These are phyloP conservation scores for Helminthosporium solani DNA, from an alignment of 2,329 filamentous ascomycete genomes.

Conservation along the genomic window DNA sequence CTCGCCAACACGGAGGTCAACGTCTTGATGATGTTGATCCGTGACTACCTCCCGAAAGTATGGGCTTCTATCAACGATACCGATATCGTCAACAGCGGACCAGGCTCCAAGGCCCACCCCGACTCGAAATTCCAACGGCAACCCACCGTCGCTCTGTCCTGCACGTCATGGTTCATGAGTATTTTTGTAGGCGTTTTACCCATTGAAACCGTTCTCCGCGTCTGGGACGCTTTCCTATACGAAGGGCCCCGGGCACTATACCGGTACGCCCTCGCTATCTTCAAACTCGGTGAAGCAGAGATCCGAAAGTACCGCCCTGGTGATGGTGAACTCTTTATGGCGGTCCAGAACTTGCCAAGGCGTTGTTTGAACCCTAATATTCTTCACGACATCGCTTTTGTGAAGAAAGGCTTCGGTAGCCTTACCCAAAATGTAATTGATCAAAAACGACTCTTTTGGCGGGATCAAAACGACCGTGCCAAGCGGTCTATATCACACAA, in stretches of 20 bases:
- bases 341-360: conserved; percentile 84
- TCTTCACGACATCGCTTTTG: conserved; percentile 80
- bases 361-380: conserved; percentile 77
- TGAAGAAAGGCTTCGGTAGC: conserved; percentile 75
- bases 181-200: conserved; percentile 91
- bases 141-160: conserved; percentile 87
- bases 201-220: conserved; percentile 84
- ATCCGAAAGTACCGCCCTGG: conserved; percentile 73
- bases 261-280: conserved; percentile 84
- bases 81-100: conserved; percentile 49
- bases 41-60: conserved; percentile 76
- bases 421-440: conserved; percentile 82
- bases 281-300: conserved; percentile 81
- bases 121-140: conserved; percentile 54
- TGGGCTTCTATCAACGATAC: conserved; percentile 88
- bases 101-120: conserved; percentile 35
- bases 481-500: conserved; percentile 15
- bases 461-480: conserved; percentile 30
- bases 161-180: conserved; percentile 98
- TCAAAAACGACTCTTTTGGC: conserved; percentile 57
- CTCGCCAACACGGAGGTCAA: conserved; percentile 92
- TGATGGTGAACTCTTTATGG: conserved; percentile 93
- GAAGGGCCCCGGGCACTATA: conserved; percentile 94
- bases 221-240: conserved; percentile 96
- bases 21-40: conserved; percentile 84